phyloP scores from a whole-genome alignment of 2,329 filamentous ascomycete genomes.

The Penicillium corylophilum region DNA sequence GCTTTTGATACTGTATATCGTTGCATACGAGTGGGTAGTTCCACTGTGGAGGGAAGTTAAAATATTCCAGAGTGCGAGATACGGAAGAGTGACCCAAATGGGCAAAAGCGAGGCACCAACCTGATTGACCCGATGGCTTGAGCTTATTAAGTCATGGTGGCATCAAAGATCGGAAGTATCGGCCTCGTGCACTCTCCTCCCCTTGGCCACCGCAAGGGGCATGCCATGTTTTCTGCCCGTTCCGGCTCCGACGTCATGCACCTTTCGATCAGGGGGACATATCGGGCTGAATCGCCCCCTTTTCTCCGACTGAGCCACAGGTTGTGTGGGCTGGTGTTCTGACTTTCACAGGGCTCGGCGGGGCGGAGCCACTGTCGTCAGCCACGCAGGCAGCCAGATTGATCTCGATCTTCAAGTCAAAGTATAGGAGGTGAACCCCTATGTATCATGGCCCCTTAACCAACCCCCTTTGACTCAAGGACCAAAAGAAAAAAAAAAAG shows the following conservation, averaged over 20 bases:
- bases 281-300: not conserved
- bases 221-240: not conserved
- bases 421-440: not conserved
- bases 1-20: not conserved
- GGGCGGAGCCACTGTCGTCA: slow-evolving; percentile 15
- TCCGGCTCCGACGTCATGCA: slow-evolving; percentile 21
- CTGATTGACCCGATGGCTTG: not conserved
- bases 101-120: not conserved
- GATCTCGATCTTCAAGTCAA: not conserved
- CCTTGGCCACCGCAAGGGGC: not conserved
- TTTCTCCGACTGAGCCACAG: slow-evolving; percentile 15
- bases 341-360: not conserved
- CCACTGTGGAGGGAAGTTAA: not conserved
- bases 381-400: slow-evolving; percentile 22
- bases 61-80: not conserved
- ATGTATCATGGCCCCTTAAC: not conserved
- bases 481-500: not conserved
- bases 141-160: not conserved
- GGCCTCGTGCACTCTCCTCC: not conserved
- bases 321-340: not conserved
- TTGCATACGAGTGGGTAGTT: not conserved
- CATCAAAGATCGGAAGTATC: not conserved
- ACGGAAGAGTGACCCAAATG: not conserved
- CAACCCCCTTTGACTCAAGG: not conserved
- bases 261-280: slow-evolving; percentile 14